Percentiles rank a stretch among this genome's conserved stretches.
phyloP scores from a whole-genome alignment of 495 filamentous ascomycete species.

The Trichoderma reesei region DNA sequence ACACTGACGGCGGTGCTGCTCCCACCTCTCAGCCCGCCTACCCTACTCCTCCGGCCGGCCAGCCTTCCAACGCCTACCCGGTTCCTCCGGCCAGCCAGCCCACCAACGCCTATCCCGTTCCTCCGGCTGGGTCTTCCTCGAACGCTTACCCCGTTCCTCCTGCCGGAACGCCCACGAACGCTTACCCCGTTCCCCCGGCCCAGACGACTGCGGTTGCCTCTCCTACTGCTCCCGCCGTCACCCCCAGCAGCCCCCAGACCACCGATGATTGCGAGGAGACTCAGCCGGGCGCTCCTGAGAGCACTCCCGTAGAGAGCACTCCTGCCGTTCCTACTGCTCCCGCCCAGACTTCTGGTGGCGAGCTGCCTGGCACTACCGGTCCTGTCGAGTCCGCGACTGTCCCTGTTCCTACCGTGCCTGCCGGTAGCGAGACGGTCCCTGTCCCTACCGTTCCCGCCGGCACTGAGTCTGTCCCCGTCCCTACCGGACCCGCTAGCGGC shows the following conservation, averaged over 20 bases:
- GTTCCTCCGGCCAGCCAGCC: neutral
- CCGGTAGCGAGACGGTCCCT: neutral
- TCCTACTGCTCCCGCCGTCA: neutral
- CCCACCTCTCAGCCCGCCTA: constrained; percentile 14
- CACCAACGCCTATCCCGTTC: neutral
- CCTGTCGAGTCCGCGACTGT: constrained; percentile 12
- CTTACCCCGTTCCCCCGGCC: neutral
- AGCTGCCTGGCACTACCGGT: constrained; percentile 17
- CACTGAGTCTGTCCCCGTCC: neutral
- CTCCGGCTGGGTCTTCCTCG: neutral
- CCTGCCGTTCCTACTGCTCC: constrained; percentile 12
- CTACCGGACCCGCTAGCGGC: neutral
- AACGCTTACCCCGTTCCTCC: neutral
- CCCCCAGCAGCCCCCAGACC: neutral
- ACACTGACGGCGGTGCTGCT: constrained; percentile 9
- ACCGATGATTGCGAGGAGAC: neutral
- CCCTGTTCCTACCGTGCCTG: neutral
- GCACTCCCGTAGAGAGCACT: neutral
- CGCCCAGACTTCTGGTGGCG: constrained; percentile 17
- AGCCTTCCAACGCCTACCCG: neutral
- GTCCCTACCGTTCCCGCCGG: neutral
- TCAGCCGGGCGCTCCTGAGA: neutral
- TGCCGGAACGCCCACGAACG: neutral
- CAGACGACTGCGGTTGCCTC: neutral
- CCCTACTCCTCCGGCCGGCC: neutral